Conservation (phyloP, 1,284 basidiomycete genomes). For the Pterulicium gracile region DNA sequence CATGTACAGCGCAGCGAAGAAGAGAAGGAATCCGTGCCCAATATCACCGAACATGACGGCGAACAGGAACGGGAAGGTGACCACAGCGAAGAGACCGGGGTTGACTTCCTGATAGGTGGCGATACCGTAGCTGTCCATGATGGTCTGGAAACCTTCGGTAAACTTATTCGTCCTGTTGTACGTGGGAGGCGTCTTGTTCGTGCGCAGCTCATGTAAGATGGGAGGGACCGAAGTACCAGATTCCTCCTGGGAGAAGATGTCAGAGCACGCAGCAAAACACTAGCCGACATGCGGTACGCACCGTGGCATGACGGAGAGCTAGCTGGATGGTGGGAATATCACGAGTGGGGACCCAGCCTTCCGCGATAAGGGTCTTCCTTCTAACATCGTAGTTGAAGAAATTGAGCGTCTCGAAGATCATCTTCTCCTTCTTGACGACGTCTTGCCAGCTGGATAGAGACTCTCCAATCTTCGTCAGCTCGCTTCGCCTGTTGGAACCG, state of each 20-base stretch:
- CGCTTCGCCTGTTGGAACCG: slow-evolving; percentile 73
- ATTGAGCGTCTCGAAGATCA: slow-evolving; percentile 91
- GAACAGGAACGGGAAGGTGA: slow-evolving; percentile 98
- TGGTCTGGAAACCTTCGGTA: slow-evolving; percentile 94
- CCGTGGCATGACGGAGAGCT: slow-evolving; percentile 87
- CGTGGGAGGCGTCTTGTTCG: slow-evolving; percentile 89
- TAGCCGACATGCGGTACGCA: slow-evolving; percentile 25
- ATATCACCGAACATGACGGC: slow-evolving; percentile 99
- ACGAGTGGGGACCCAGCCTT: slow-evolving; percentile 94
- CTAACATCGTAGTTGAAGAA: slow-evolving; percentile 91
- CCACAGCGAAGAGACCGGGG: slow-evolving; percentile 88
- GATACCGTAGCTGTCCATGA: slow-evolving; percentile 97
- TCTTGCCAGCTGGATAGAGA: slow-evolving; percentile 86
- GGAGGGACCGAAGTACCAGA: slow-evolving; percentile 90
- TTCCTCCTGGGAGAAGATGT: slow-evolving; percentile 52
- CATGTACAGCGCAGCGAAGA: slow-evolving; percentile 74
- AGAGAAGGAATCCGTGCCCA: slow-evolving; percentile 87
- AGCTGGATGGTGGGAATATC: slow-evolving; percentile 85
- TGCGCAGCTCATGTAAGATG: slow-evolving; percentile 85
- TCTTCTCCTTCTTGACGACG: slow-evolving; percentile 91
- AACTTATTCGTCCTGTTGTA: slow-evolving; percentile 95
- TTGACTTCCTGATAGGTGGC: slow-evolving; percentile 97
- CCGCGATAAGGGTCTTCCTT: slow-evolving; percentile 91
- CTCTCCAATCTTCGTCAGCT: slow-evolving; percentile 84
- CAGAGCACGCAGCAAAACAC: no score